phyloP scores from a whole-genome alignment of 2,329 filamentous ascomycete genomes.

The Trichoderma koningiopsis region DNA sequence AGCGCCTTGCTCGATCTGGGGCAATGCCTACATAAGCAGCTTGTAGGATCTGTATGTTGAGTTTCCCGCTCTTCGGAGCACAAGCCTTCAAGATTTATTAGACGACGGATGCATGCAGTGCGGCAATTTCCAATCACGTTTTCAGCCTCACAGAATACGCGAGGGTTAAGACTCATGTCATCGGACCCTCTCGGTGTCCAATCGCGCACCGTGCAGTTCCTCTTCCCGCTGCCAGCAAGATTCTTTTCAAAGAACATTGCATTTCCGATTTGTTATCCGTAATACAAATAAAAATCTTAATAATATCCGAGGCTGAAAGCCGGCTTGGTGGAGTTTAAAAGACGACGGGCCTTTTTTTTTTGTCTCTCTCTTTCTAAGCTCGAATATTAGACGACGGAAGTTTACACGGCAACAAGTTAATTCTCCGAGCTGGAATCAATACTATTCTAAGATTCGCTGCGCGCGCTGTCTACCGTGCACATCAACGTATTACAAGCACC shows the following conservation, averaged over 20 bases:
- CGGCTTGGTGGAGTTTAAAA: constrained; percentile 1
- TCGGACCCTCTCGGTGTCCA: not conserved
- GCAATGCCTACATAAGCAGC: not conserved
- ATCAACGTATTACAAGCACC: not conserved
- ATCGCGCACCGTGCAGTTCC: not conserved
- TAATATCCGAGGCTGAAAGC: constrained; percentile 19
- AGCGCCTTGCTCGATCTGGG: not conserved
- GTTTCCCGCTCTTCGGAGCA: not conserved
- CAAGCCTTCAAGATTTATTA: not conserved
- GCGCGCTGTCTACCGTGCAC: not conserved
- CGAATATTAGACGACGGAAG: constrained; percentile 20
- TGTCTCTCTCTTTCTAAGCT: not conserved
- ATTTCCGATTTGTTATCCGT: not conserved
- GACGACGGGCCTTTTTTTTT: constrained; percentile 17
- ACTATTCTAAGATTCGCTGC: not conserved
- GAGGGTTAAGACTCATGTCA: not conserved
- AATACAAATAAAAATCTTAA: not conserved
- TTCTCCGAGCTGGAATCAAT: not conserved
- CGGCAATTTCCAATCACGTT: not conserved
- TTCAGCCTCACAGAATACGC: not conserved
- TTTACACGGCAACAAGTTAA: not conserved
- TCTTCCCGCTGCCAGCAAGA: not conserved
- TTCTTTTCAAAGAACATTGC: not conserved
- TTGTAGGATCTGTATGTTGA: not conserved
- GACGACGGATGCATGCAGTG: not conserved